Evolutionary conservation across 192 early-diverging fungal species (phyloP), one percentile per base, ranked within the genome.

Genomic region (Coemansia sp.): DNA sequence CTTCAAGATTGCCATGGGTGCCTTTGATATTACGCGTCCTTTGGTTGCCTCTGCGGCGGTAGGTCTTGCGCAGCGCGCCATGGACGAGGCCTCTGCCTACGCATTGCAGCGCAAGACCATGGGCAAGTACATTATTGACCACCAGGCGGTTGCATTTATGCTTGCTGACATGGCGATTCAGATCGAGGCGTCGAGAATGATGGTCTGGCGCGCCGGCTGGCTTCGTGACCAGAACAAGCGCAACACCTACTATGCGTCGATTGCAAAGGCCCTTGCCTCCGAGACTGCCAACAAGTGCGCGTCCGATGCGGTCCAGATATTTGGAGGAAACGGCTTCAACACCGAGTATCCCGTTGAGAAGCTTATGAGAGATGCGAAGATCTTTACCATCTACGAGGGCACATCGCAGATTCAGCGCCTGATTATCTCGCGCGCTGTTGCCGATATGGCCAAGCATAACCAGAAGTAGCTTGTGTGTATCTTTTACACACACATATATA

Each of bases 1-100:
- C n/a, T 98, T 95, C 84, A 92, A 93, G 81, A 93, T 95, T 78
- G 94, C 94, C 39, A 98, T 98, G 95, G 88, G 90, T 29, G 94
- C 94, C 4, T 98, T 98, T 74, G 93, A 98, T 68, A 91, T 89
- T 62, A 95, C 94, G 16, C 88, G 95, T 42, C 94, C 94, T 25
- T 71, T 95, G 46, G 90, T 98, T 27, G 94, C 92, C 16, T 84
- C 91, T 56, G 93, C 83, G 22, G 95, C 93, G 24, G 88, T 92
- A 18, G 94, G 95, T 58, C 82, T 98, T 36, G 94, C 95, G 18
- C 85, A 91, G 70, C 91, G 94, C 42, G 93, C 93, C 23, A 86
- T 96, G 85, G 90, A 94, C 18, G 95, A 98, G 77, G 94, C 95
- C 3, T 80, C 91, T 22, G 89, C 87, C 47, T 98, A 95, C 70